phyloP scores from a whole-genome alignment of 2,329 filamentous ascomycete species.

The Fusarium musae region DNA sequence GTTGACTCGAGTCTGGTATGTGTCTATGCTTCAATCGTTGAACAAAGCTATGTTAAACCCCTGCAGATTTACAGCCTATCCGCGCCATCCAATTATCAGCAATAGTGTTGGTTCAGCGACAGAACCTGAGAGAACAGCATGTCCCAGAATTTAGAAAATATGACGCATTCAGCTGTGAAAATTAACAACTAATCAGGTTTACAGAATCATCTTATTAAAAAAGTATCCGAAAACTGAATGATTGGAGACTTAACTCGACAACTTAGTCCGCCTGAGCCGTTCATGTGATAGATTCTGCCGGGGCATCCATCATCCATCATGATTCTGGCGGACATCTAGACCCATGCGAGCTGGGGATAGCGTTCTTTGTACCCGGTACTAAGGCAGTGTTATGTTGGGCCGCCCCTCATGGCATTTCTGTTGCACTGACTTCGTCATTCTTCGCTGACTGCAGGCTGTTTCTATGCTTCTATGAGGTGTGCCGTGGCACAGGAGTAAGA shows the following conservation, averaged over 20 bases:
- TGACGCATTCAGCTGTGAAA: constrained; percentile 13
- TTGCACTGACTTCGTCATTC: constrained; percentile 32
- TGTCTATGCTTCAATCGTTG: neutral
- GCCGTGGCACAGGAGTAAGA: constrained; percentile 7
- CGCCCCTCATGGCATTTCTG: constrained; percentile 21
- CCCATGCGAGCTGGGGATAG: constrained; percentile 32
- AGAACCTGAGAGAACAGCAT: neutral
- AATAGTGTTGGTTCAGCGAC: neutral
- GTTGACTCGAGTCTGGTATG: neutral
- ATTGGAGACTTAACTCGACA: constrained; percentile 21
- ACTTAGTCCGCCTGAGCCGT: constrained; percentile 25
- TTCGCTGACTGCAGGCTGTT: constrained; percentile 6
- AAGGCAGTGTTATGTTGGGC: constrained; percentile 25
- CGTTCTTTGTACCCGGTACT: constrained; percentile 28
- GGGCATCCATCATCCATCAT: constrained; percentile 28
- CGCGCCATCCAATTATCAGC: constrained; percentile 13
- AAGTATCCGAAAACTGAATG: constrained; percentile 4
- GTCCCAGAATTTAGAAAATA: neutral
- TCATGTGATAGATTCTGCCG: constrained; percentile 39
- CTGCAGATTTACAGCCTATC: constrained; percentile 11
- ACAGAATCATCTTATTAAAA: neutral
- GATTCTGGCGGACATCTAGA: constrained; percentile 26
- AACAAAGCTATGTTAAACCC: constrained; percentile 10
- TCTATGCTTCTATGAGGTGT: constrained; percentile 5
- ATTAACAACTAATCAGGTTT: neutral